Percentiles rank a stretch among this genome's conserved stretches.
Conservation (phyloP, 805 yeast genomes). For the Saccharomycopsis capsularis region DNA sequence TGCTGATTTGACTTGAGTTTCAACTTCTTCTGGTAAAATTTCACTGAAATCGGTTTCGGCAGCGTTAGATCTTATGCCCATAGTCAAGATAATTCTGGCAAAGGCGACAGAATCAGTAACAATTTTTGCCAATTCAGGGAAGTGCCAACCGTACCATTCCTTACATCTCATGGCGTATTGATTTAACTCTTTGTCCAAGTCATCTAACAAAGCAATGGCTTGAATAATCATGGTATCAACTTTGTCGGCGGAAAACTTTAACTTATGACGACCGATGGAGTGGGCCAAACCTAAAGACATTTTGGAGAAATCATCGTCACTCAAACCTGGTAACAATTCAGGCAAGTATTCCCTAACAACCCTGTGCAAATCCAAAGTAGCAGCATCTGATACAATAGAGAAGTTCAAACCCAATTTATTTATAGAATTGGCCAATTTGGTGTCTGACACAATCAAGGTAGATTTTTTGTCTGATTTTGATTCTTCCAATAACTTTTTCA, state of each 20-base stretch:
- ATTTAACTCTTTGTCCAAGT: constrained; percentile 94
- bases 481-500: constrained; percentile 69
- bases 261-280: constrained; percentile 96
- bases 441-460: constrained; percentile 85
- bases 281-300: constrained; percentile 99
- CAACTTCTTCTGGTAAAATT: constrained; percentile 87
- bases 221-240: constrained; percentile 99
- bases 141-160: constrained; percentile 99
- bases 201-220: constrained; percentile 95
- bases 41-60: constrained; percentile 83
- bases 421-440: constrained; percentile 93
- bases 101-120: constrained; percentile 92
- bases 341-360: constrained; percentile 93
- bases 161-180: constrained; percentile 98
- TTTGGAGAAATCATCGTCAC: constrained; percentile 75
- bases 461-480: constrained; percentile 76
- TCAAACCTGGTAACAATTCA: constrained; percentile 87
- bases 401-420: constrained; percentile 87
- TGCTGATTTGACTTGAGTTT: constrained; percentile 87
- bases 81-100: constrained; percentile 85
- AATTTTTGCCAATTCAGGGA: constrained; percentile 96
- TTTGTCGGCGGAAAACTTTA: constrained; percentile 95
- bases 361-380: constrained; percentile 89
- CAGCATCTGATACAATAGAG: constrained; percentile 89
- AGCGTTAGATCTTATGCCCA: constrained; percentile 93